These are phyloP conservation scores for Xylaria polymorpha DNA, from an alignment of 2,329 filamentous ascomycete species.

Conservation along the genomic window DNA sequence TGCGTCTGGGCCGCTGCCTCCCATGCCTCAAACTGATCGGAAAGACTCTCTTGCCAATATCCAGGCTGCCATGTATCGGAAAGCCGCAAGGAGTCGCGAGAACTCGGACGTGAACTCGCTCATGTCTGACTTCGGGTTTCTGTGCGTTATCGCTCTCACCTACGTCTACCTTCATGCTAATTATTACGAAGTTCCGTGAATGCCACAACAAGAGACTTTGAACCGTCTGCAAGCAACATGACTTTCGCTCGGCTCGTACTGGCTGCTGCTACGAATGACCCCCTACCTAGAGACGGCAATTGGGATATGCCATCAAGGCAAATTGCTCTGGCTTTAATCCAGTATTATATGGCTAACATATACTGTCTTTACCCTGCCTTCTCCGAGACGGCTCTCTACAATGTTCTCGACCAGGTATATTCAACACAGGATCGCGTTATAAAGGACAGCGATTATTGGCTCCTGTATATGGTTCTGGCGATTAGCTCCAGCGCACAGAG, in stretches of 20 bases:
- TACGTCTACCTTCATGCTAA: conserved; percentile 32
- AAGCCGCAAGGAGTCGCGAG: conserved; percentile 74
- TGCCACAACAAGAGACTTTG: conserved; percentile 93
- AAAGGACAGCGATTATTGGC: conserved; percentile 81
- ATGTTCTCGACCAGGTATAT: conserved; percentile 84
- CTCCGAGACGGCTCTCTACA: conserved; percentile 80
- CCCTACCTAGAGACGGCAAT: conserved; percentile 71
- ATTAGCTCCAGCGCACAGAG: conserved; percentile 82
- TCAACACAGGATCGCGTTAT: conserved; percentile 73
- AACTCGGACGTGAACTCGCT: conserved; percentile 90
- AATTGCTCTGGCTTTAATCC: conserved; percentile 74
- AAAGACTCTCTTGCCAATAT: conserved; percentile 73
- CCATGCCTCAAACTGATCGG: conserved; percentile 61
- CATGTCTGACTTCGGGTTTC: conserved; percentile 91
- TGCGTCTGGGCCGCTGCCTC: conserved; percentile 66
- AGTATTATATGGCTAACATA: conserved; percentile 87
- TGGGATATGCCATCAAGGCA: conserved; percentile 77
- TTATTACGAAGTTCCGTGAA: conserved; percentile 78
- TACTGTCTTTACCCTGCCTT: conserved; percentile 86
- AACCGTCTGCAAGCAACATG: conserved; percentile 87
- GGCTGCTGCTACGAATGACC: conserved; percentile 81
- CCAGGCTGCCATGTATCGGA: conserved; percentile 71
- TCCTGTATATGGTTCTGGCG: conserved; percentile 88
- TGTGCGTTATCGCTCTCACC: conserved; percentile 64
- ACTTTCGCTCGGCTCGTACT: conserved; percentile 91